These are phyloP conservation scores for Toxoplasma gondii DNA, from an alignment of 169 alveolate species.

Conservation along the genomic window DNA sequence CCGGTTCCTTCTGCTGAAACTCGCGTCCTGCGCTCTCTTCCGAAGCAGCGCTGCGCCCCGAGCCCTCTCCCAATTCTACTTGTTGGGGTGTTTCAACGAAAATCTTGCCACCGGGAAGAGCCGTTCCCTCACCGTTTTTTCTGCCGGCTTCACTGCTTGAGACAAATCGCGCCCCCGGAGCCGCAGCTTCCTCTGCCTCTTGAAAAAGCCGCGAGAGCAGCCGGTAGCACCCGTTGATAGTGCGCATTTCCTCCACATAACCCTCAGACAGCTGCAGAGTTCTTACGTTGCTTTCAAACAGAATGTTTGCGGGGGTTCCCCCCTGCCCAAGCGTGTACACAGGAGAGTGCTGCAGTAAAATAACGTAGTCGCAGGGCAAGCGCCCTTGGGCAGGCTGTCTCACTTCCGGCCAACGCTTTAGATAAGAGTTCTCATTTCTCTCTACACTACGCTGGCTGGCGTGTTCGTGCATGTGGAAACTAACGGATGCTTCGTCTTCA, in stretches of 20 bases:
- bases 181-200: background rate
- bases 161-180: no score
- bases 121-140: no score
- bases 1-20: constrained; percentile 21
- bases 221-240: constrained; percentile 64
- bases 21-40: background rate
- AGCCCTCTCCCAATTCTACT: no score
- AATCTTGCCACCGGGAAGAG: no score
- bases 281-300: background rate
- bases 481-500: background rate
- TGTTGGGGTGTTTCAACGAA: no score
- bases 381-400: background rate
- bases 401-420: background rate
- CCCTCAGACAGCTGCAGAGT: background rate
- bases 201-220: constrained; percentile 33
- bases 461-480: background rate
- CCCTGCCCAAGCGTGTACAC: constrained; percentile 77
- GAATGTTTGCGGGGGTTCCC: constrained; percentile 31
- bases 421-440: background rate
- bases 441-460: background rate
- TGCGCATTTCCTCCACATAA: constrained; percentile 20
- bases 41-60: background rate
- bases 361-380: constrained; percentile 68
- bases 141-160: no score
- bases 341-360: constrained; percentile 75